Conservation (phyloP, 441 rosid genomes). For the Metrosideros polymorpha region DNA sequence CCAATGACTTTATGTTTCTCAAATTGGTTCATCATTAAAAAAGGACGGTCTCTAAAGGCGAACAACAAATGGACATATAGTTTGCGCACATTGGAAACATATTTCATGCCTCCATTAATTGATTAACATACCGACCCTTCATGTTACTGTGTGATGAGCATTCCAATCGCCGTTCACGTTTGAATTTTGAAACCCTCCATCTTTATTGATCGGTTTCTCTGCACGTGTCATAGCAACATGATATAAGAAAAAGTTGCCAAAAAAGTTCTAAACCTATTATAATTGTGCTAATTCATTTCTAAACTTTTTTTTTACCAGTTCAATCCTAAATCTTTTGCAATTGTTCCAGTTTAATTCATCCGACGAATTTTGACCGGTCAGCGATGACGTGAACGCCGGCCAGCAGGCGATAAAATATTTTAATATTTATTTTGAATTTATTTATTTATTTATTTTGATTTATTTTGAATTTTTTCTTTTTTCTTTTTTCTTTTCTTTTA, state of each 20-base stretch:
- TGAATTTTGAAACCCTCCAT: background rate
- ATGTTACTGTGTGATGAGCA: background rate
- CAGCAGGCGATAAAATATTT: no score
- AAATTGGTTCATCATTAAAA: accelerated
- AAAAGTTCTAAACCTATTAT: background rate
- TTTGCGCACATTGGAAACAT: background rate
- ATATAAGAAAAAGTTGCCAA: no score
- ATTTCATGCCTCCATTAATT: background rate
- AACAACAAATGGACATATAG: background rate
- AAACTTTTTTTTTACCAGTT: background rate
- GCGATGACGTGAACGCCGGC: no score
- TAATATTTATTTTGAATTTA: no score
- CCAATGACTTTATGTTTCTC: background rate
- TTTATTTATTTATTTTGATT: no score
- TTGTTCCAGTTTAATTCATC: no score
- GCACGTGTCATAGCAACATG: no score
- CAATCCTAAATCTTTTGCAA: no score
- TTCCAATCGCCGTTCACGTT: accelerated
- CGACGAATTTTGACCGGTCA: no score
- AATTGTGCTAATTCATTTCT: no score
- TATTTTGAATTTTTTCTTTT: no score
- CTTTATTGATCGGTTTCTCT: background rate
- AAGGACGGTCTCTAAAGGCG: accelerated
- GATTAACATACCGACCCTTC: background rate
- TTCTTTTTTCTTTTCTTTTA: no score